Evolutionary conservation across 1,284 basidiomycete genomes (phyloP), one percentile per base, ranked within the genome.

Genomic region (Puccinia polysora): DNA sequence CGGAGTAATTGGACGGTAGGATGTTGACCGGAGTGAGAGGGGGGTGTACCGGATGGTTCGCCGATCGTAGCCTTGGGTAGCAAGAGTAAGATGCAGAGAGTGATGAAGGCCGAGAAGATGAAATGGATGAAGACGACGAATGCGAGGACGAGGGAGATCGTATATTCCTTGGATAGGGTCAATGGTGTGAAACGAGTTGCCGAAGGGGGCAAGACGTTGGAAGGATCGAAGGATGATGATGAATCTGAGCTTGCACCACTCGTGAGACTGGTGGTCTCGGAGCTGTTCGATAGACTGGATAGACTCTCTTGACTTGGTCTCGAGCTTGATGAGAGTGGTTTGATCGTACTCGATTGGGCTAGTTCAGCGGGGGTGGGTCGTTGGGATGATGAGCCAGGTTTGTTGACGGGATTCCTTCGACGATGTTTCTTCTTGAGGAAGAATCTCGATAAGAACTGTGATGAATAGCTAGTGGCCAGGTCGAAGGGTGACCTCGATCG

Each of bases 71-170:
- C 75, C 73, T 58, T 76, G 2, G 78, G 78, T 14, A 78, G 55
- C 20, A 52, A 53, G 47, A 72, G 40, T 71, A 79, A 28, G 80
- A 69, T 14, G 45, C 55, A 58, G 18, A 69, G 49, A 10, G 67
- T 69, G 34, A 69, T 59, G n/a, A 69, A 49, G 32, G 56, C 53
- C 0, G 67, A 69, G 28, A 58, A 69, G 30, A 69, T 80, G 4
- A 82, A 83, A 28, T 81, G 75, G 23, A 89, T 81, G 32, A 90
- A 81, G 75, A 84, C 81, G 75, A 86, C 80, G 0, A 87, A 87
- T 8, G 84, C 82, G 71, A 86, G 79, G 1, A 81, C 80, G 64
- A 82, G 81, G 74, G 88, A 80, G 8, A 82, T 75, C 40, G 89
- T 90, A 74, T 18, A 47, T 49, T 23, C 73, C 40, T 74, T 73